Base-by-base conservation (phyloP, 306 rosid genomes). In the Amphicarpaea edgeworthii region DNA sequence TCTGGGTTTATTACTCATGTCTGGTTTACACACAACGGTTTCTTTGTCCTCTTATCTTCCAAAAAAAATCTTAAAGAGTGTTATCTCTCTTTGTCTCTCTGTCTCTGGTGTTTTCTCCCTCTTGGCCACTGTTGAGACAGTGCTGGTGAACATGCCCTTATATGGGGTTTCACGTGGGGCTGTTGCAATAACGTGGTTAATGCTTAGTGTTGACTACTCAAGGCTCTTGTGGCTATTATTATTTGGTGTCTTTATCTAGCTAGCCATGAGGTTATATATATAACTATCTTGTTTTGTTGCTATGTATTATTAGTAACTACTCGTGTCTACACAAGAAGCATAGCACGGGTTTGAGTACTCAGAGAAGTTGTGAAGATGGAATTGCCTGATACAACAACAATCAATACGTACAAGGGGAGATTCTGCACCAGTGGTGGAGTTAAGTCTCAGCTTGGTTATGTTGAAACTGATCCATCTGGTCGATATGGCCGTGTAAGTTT, bases 381-480 rank as follows among this genome's bases (percentile, higher is more conserved):
- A 68, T 28, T 59, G 15, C 47, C 68, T 41, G 49, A 42, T 59
- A 11, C 21, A n/a, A n/a, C n/a, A n/a, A n/a, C n/a, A 28, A 34
- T 60, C 26, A 67, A 26, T 28, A 30, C 57, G 92, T 53, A 74
- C 73, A 89, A 83, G 62, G 82, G 79, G 26, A 76, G 93, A 84
- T 53, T 75, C 21, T 75, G 84, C 68, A 75, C 66, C 5, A 55
- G 65, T 59, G 70, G 34, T 68, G 74, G 81, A 78, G 77, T 83
- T 66, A 80, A 70, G 77, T 66, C 80, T 41, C 90, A 70, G 24
- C 69, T 66, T 60, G 88, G 76, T 40, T 93, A 88, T 77, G 93
- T 83, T 68, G 98, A 93, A 86, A 93, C 90, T 16, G 98, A 93
- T 40, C 96, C 98, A 24, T 84, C 98, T 30, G 88, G 90, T 80